These are phyloP conservation scores for Sugiyamaella chiloensis DNA, from an alignment of 805 yeast genomes.

Conservation along the genomic window DNA sequence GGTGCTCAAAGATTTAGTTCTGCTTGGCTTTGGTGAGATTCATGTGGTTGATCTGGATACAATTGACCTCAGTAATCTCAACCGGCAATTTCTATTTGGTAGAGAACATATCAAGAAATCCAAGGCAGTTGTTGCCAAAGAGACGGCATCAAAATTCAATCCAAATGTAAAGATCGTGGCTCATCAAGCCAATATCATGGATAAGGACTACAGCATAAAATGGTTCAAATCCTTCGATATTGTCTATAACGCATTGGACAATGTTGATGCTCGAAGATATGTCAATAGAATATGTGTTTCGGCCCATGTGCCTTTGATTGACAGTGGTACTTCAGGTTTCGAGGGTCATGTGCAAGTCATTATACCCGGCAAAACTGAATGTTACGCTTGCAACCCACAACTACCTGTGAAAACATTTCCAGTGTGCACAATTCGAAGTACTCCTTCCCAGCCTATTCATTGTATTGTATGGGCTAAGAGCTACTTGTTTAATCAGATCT, in stretches of 20 bases:
- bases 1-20: constrained; percentile 70
- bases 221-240: constrained; percentile 79
- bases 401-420: constrained; percentile 90
- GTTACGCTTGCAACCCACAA: constrained; percentile 88
- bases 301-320: constrained; percentile 73
- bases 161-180: constrained; percentile 66
- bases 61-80: constrained; percentile 85
- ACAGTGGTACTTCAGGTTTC: constrained; percentile 93
- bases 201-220: constrained; percentile 63
- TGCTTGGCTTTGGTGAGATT: constrained; percentile 80
- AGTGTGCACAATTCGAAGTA: constrained; percentile 93
- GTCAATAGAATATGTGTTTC: constrained; percentile 82
- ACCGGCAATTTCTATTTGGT: constrained; percentile 88
- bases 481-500: constrained; percentile 77
- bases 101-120: constrained; percentile 86
- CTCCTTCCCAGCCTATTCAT: constrained; percentile 95
- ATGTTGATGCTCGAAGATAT: constrained; percentile 85
- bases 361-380: constrained; percentile 75
- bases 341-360: constrained; percentile 95
- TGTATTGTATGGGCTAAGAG: constrained; percentile 98
- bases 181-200: constrained; percentile 86
- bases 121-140: constrained; percentile 79
- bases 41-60: constrained; percentile 95
- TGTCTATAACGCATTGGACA: constrained; percentile 90
- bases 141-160: constrained; percentile 74